Evolutionary conservation across 78 protist genomes (phyloP), one percentile per base, ranked within the genome.

Genomic region (Acrasis kona): DNA sequence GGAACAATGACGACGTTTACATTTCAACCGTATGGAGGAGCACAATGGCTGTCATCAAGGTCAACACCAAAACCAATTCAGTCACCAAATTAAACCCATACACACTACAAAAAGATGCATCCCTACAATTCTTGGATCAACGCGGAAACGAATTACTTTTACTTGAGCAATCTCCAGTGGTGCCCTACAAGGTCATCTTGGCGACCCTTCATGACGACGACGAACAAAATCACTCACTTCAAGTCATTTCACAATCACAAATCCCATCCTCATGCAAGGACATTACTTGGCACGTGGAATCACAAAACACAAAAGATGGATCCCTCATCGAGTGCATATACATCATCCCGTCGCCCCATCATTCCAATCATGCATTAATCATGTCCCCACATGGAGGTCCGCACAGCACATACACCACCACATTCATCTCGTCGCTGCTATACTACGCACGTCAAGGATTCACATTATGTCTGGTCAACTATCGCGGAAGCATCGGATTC

Each of bases 401-500:
- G 4, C 74, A 70, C 6, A 31, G 67, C 6, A 8, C 74, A 19
- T 32, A 34, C 41, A 8, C 41, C 34, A 6, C 6, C n/a, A 6
- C 6, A 38, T 70, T 70, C 74, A 65, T 6, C 34, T 36, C 4
- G n/a, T 4, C 8, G 6, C 4, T 4, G 64, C n/a, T 4, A 31
- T 6, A 30, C n/a, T 36, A 35, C n/a, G 6, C 38, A 6, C 6
- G 4, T 12, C 4, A 38, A 4, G 74, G 74, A 36, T 6, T 65
- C 41, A 8, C 70, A 19, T 4, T 70, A 4, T 8, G 34, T 35
- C 8, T 12, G n/a, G 74, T 76, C 71, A 76, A 76, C 57, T 76
- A 76, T 40, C 36, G 80, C 39, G 80, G 80, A 32, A 8, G 41
- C 8, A 28, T 76, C 5, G 80, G 80, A 36, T 76, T 34, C 5